These are phyloP conservation scores for Chlorella sorokiniana DNA, from an alignment of 139 green algal species.

Conservation along the genomic window DNA sequence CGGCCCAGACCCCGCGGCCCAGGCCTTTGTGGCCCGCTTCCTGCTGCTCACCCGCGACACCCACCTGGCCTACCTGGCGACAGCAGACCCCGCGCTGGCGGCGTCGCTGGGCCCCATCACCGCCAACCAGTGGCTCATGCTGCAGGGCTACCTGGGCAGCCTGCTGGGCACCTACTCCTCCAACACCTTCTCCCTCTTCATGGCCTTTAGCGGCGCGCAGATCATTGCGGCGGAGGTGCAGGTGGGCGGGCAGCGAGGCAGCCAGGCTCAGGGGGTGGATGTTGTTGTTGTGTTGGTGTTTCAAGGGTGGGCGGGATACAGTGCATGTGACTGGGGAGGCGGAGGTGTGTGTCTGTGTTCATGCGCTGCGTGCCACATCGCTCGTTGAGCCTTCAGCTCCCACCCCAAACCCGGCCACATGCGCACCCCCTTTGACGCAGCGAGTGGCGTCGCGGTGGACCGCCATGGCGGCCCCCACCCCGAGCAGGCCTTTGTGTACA, in stretches of 20 bases:
- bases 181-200: background rate
- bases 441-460: background rate
- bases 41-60: background rate
- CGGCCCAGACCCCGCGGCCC: constrained; percentile 16
- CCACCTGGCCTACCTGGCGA: constrained; percentile 1
- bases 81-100: background rate
- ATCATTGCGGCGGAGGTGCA: background rate
- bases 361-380: too few relatives aligned
- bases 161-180: constrained; percentile 15
- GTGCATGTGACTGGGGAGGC: too few relatives aligned
- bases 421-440: too few relatives aligned
- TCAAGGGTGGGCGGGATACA: background rate
- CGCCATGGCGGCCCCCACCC: background rate
- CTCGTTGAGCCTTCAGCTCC: too few relatives aligned
- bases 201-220: background rate
- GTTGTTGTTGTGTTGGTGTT: background rate
- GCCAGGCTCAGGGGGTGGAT: background rate
- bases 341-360: too few relatives aligned
- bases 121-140: background rate
- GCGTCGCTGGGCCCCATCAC: constrained; percentile 20
- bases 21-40: constrained; percentile 32
- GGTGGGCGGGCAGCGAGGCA: background rate
- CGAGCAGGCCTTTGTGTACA: constrained; percentile 16
- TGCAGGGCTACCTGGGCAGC: constrained; percentile 39
- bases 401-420: too few relatives aligned